Evolutionary conservation across 1,284 basidiomycete genomes (phyloP), one percentile per base, ranked within the genome.

Genomic region (Filobasidium uniguttulatum): DNA sequence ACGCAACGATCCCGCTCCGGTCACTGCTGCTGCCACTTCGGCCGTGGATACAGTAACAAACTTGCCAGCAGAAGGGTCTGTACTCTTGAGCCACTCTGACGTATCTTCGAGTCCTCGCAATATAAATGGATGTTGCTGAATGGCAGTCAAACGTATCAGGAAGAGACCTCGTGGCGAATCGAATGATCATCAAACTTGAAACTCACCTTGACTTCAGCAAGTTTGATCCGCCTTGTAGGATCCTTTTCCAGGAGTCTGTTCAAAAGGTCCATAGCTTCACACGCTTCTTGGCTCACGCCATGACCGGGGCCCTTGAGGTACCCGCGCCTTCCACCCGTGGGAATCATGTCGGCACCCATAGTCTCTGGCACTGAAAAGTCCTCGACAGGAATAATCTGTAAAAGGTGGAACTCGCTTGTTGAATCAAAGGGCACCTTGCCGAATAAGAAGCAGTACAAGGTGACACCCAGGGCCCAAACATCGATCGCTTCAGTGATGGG

Each of bases 381-480:
- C 33, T 79, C 77, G 44, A 78, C 79, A 47, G 86, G 82, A 43
- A 97, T 94, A 49, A 82, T 76, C 55, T 82, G 75, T 69, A 94
- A 96, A 38, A 97, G 72, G 37, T 78, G 77, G 64, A 79, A 94
- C 69, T 91, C 87, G 57, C 77, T 74, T 53, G 77, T 72, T 37
- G 76, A 68, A 65, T 77, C 59, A 71, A 81, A 89, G 1, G 87
- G 87, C 6, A 81, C 76, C 48, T 72, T 72, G 22, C 89, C 94
- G 59, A 96, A 97, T 1, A 97, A 75, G 38, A 98, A 77, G 62
- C 90, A 94, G 70, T 90, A 98, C 12, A 97, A 73, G 1, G 94
- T 98, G 30, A 97, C 85, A n/a, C 94, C 94, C 7, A 99, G 77
- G 0, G 94, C 91, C 93, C 93, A 99, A n/a, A 98, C 79, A 62